These are phyloP conservation scores for Fusarium nisikadoi DNA, from an alignment of 2,329 filamentous ascomycete species.

Conservation along the genomic window DNA sequence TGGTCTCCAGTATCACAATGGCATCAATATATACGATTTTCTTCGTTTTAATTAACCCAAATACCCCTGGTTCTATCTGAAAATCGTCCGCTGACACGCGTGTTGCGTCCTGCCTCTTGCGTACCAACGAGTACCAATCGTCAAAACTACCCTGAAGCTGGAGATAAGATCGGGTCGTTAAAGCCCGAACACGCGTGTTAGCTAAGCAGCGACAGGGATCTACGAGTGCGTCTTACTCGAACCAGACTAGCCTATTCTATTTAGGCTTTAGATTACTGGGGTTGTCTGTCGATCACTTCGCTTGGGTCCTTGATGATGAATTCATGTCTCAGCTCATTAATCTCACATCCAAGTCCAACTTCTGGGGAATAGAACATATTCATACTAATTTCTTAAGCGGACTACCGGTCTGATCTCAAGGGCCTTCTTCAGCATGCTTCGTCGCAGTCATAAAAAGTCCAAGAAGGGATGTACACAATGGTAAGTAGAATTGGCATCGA, in stretches of 20 bases:
- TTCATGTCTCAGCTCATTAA: too few relatives aligned
- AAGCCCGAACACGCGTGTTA: slow-evolving; percentile 30
- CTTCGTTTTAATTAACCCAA: rapidly evolving
- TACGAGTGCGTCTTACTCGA: rapidly evolving
- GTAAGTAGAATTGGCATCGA: neutral
- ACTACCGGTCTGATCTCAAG: too few relatives aligned
- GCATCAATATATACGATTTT: neutral
- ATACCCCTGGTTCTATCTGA: rapidly evolving
- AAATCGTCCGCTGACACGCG: slow-evolving; percentile 25
- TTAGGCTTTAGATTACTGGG: neutral
- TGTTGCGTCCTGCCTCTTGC: slow-evolving; percentile 7
- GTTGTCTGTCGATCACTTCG: rapidly evolving
- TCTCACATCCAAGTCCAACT: neutral
- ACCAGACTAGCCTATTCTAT: rapidly evolving
- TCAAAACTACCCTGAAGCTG: neutral
- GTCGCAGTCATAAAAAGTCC: slow-evolving; percentile 35
- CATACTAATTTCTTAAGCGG: too few relatives aligned
- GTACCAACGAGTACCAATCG: neutral
- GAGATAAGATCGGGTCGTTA: neutral
- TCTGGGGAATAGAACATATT: rapidly evolving
- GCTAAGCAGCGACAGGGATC: neutral
- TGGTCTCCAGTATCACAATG: neutral
- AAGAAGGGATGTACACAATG: slow-evolving; percentile 30
- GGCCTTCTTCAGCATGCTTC: slow-evolving; percentile 10
- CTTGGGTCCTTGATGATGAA: neutral